Percentiles rank a stretch among this genome's conserved stretches.
Conservation (phyloP, 148 eudicot species). For the Talinum fruticosum region DNA sequence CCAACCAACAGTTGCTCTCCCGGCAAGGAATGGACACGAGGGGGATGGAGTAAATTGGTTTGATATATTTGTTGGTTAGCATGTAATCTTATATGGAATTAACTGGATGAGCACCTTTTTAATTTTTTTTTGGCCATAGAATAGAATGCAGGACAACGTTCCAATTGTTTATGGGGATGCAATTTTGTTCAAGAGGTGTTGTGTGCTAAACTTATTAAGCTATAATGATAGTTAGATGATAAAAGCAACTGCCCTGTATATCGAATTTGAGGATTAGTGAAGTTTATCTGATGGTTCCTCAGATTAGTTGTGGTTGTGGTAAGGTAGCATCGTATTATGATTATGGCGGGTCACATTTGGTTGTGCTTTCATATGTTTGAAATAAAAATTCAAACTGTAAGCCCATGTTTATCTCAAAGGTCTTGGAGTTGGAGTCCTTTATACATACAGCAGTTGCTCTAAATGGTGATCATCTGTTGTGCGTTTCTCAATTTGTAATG, state of each 20-base stretch:
- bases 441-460: no score
- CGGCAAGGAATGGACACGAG: constrained; percentile 13
- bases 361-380: neutral
- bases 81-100: constrained; percentile 17
- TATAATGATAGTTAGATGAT: neutral
- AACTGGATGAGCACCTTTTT: neutral
- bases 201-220: neutral
- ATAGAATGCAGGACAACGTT: constrained; percentile 7
- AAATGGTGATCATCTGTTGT: no score
- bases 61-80: constrained; percentile 8
- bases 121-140: neutral
- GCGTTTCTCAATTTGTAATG: no score
- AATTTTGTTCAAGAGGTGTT: constrained; percentile 6
- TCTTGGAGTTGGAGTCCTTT: neutral
- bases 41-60: neutral
- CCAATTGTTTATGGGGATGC: constrained; percentile 12
- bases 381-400: no score
- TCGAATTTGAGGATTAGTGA: neutral
- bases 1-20: constrained; percentile 4
- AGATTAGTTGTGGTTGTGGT: neutral
- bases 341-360: neutral
- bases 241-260: neutral
- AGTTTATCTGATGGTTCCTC: neutral
- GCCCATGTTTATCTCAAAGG: neutral
- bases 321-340: neutral